Percentiles rank a stretch among this genome's conserved stretches.
These are phyloP conservation scores for Nothophoma quercina DNA, from an alignment of 2,329 filamentous ascomycete genomes.

Conservation along the genomic window DNA sequence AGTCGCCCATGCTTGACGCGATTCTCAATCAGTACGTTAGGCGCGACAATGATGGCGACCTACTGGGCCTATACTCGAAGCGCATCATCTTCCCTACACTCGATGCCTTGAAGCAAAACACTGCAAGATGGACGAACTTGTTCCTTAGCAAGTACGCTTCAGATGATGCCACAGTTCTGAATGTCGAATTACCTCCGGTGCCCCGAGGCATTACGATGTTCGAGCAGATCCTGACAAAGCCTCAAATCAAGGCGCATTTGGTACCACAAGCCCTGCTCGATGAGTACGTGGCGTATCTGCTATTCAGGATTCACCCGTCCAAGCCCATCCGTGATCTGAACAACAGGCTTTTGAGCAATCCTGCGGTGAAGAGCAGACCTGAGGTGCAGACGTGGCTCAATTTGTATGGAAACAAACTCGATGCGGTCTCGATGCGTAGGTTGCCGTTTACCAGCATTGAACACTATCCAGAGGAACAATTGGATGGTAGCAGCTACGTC, in stretches of 20 bases:
- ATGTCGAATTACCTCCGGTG: constrained; percentile 19
- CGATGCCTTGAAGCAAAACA: constrained; percentile 23
- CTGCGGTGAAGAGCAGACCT: neutral
- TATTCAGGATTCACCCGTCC: constrained; percentile 33
- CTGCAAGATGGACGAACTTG: constrained; percentile 27
- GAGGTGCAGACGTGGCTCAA: constrained; percentile 34
- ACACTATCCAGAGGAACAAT: neutral
- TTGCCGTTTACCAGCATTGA: constrained; percentile 2
- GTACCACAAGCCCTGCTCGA: constrained; percentile 34
- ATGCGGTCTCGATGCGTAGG: neutral
- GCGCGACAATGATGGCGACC: neutral
- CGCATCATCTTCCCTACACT: constrained; percentile 35
- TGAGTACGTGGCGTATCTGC: constrained; percentile 28
- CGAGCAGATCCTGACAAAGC: constrained; percentile 7
- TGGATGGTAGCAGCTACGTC: constrained; percentile 2
- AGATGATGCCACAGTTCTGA: neutral
- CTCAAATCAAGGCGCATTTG: neutral
- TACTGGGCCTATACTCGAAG: constrained; percentile 13
- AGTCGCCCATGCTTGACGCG: constrained; percentile 17
- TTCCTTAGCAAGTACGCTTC: constrained; percentile 37
- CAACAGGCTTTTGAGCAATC: constrained; percentile 17
- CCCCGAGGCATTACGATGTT: constrained; percentile 18
- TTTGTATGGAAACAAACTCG: constrained; percentile 24
- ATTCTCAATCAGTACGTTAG: constrained; percentile 1
- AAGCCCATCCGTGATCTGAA: constrained; percentile 30